Conservation (phyloP, 2,329 filamentous ascomycete genomes). For the Colletotrichum incanum region DNA sequence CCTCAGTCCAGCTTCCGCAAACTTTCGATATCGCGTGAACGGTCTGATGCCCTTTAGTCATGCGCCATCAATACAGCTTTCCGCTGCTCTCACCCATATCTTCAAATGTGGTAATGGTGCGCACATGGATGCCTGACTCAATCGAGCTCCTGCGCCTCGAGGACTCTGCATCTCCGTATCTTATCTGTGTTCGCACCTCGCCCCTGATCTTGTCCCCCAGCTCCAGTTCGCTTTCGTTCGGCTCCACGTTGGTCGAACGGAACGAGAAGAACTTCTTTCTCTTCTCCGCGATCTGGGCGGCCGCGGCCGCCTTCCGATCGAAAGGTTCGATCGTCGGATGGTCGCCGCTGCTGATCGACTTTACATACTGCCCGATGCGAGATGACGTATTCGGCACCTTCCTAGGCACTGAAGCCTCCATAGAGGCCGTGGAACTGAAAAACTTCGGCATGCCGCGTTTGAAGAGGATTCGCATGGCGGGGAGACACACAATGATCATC, state of each 20-base stretch:
- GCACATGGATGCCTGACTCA: slow-evolving; percentile 44
- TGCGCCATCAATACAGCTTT: neutral
- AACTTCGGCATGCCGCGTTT: slow-evolving; percentile 36
- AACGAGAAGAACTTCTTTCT: slow-evolving; percentile 30
- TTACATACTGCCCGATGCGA: neutral
- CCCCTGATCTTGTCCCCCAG: slow-evolving; percentile 51
- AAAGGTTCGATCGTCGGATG: neutral
- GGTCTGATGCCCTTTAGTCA: neutral
- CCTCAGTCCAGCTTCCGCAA: slow-evolving; percentile 4
- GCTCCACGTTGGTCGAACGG: neutral
- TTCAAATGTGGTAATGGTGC: slow-evolving; percentile 40
- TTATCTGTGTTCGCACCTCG: slow-evolving; percentile 52
- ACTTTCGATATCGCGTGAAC: neutral
- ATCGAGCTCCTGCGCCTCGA: slow-evolving; percentile 24
- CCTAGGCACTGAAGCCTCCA: slow-evolving; percentile 10
- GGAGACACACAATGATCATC: slow-evolving; percentile 60
- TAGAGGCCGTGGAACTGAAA: slow-evolving; percentile 22
- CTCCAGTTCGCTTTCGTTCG: slow-evolving; percentile 49
- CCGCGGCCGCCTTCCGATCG: slow-evolving; percentile 20
- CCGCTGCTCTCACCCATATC: neutral
- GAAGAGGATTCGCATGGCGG: slow-evolving; percentile 55
- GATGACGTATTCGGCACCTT: slow-evolving; percentile 22
- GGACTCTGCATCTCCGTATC: slow-evolving; percentile 3
- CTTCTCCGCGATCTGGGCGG: slow-evolving; percentile 23
- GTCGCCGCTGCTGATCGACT: neutral